Evolutionary conservation across 305 asterid genomes (phyloP), one percentile per base, ranked within the genome.

Genomic region (Fraxinus nigra): DNA sequence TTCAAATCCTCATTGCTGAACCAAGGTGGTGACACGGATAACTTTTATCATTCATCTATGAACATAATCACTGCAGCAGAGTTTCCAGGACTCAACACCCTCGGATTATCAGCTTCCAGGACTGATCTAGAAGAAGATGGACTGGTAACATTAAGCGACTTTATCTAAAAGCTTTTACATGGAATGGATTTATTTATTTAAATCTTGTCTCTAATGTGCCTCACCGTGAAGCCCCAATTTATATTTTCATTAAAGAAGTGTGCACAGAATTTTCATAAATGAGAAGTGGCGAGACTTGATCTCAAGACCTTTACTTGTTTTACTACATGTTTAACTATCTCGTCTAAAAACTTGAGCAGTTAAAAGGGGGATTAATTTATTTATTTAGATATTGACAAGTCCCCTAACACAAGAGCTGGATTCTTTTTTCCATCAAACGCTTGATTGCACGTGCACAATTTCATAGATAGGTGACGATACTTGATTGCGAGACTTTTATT

Each of bases 21-120:
- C 37, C 82, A 78, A 1, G 72, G 80, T 51, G 97, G 98, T 7
- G 91, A 88, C 78, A 87, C 90, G 0, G 89, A 86, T 63, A 89
- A 88, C 63, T 83, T 90, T 76, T 85, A 78, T 54, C 83, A 87
- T 9, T 91, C 98, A 16, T 78, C 92, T 0, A 81, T 79, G 51
- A 87, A 84, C 0, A 5, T 88, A 0, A 89, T 85, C 76, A 90
- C 94, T 2, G 98, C 96, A 0, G 88, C 88, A 0, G 91, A 90
- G 76, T 90, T 91, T 63, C 91, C 97, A 24, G 98, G 97, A 2
- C 93, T 94, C 7, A 94, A 94, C 92, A 91, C 94, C 0, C 91
- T 92, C 0, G 94, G 97, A 7, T 56, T 94, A 16, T 92, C 98
- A 0, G 87, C 87, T 0, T 92, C 91, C 11, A 87, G 97, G 67